Conservation (phyloP, 2,329 filamentous ascomycete species). For the Fusarium torreyae region DNA sequence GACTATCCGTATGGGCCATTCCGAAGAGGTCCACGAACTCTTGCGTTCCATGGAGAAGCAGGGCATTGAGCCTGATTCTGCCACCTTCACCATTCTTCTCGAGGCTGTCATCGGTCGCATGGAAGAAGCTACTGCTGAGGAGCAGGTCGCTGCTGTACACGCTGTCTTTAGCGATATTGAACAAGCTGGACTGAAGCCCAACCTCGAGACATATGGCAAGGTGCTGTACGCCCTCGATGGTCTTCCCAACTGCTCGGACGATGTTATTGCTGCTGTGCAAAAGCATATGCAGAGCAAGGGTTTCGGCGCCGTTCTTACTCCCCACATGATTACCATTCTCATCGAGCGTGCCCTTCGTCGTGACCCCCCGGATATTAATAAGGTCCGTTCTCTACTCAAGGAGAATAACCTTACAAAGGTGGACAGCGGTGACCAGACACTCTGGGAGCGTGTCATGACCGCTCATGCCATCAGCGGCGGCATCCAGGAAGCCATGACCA, state of each 20-base stretch:
- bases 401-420: constrained; percentile 64
- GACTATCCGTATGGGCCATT: constrained; percentile 66
- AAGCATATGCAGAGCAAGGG: constrained; percentile 71
- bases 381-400: constrained; percentile 72
- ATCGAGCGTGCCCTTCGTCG: constrained; percentile 76
- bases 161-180: constrained; percentile 72
- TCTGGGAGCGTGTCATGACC: constrained; percentile 80
- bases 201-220: constrained; percentile 76
- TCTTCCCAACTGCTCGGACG: constrained; percentile 57
- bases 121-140: constrained; percentile 56
- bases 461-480: constrained; percentile 73
- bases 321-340: constrained; percentile 82
- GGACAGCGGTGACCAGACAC: constrained; percentile 67
- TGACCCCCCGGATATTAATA: constrained; percentile 70
- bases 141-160: constrained; percentile 69
- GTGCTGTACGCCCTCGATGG: constrained; percentile 71
- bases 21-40: constrained; percentile 65
- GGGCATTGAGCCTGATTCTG: constrained; percentile 72
- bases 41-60: constrained; percentile 72
- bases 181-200: constrained; percentile 69
- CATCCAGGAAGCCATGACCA: constrained; percentile 62
- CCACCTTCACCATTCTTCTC: constrained; percentile 81
- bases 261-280: constrained; percentile 73
- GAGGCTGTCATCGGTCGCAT: constrained; percentile 68
- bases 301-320: constrained; percentile 68